Conservation (phyloP, 345 rosid genomes). For the Cardamine occulta region DNA sequence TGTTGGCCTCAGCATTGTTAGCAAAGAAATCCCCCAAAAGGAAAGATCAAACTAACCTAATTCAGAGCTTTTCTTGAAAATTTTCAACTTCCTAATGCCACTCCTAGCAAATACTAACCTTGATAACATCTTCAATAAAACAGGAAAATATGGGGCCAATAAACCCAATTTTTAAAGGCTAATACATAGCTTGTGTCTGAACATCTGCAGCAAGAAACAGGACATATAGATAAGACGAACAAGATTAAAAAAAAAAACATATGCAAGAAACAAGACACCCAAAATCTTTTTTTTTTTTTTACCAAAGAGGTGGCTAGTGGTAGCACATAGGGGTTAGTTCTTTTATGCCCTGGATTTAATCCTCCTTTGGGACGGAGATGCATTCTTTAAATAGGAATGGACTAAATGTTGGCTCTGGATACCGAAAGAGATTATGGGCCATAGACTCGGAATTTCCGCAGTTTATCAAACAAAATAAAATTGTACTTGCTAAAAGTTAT, state of each 20-base stretch:
- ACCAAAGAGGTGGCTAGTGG: too few species aligned
- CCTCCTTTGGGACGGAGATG: too few species aligned
- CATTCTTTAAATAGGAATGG: too few species aligned
- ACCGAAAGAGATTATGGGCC: too few species aligned
- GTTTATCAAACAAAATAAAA: not conserved
- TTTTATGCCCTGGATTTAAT: too few species aligned
- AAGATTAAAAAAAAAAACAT: not conserved
- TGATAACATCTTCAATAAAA: constrained; percentile 84
- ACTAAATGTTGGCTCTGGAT: too few species aligned
- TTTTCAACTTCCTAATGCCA: not conserved
- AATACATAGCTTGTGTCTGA: constrained; percentile 96
- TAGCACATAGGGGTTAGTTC: too few species aligned
- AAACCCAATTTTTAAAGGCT: constrained; percentile 90
- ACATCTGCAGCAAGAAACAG: constrained; percentile 65
- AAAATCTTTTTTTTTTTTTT: too few species aligned
- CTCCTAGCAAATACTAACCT: constrained; percentile 51
- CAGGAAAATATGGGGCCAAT: constrained; percentile 92
- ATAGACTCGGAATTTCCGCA: too few species aligned
- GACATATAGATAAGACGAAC: not conserved
- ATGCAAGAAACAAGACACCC: not conserved
- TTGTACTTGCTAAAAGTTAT: not conserved
- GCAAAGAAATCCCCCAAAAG: constrained; percentile 80
- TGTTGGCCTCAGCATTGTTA: constrained; percentile 61
- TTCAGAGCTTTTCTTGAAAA: not conserved
- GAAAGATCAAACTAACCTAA: constrained; percentile 29